Evolutionary conservation across 345 rosid species (phyloP), one percentile per base, ranked within the genome.

Genomic region (Aethionema arabicum): DNA sequence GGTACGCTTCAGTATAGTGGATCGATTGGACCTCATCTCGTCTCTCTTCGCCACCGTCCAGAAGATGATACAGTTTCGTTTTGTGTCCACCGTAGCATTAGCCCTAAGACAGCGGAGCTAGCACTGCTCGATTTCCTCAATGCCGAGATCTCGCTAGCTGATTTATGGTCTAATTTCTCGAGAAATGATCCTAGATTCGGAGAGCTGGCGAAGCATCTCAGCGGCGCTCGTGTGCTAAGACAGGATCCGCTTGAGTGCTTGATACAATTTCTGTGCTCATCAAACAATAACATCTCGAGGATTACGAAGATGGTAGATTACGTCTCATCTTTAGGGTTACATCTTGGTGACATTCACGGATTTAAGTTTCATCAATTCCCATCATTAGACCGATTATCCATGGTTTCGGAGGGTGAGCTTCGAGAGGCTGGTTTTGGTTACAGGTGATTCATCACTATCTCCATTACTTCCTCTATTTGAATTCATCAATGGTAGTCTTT

Each of bases 171-270:
- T 27, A 82, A 48, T 33, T 92, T 92, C 82, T 84, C 92, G 7
- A 42, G 61, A 12, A 72, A 77, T 3, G 98, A 92, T 63, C 52
- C 80, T 35, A 74, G 91, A 27, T 90, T 93, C 60, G 80, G 85
- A 5, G 87, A 79, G 68, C 68, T 93, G 46, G 85, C 95, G 8
- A 68, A 33, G 44, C 65, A 77, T 27, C 75, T 93, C 63, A 59
- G 77, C 4, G 96, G 99, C 12, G 96, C 96, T 11, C 82, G 99
- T 70, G 98, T 92, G 53, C 68, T 92, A 62, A 73, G 96, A 76
- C 99, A 93, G 83, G 87, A 87, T 49, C 97, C 99, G 14, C 69
- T 87, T 4, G 99, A 93, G 82, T 90, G 97, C 55, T 52, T 93
- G 79, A 43, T 87, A 12, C 99, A 93, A 77, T 93, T 93, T 68